A percentile compares a stretch with the other conserved stretches of the same genome.
phyloP scores from a whole-genome alignment of 2,329 filamentous ascomycete species.

The Talaromyces verruculosus region DNA sequence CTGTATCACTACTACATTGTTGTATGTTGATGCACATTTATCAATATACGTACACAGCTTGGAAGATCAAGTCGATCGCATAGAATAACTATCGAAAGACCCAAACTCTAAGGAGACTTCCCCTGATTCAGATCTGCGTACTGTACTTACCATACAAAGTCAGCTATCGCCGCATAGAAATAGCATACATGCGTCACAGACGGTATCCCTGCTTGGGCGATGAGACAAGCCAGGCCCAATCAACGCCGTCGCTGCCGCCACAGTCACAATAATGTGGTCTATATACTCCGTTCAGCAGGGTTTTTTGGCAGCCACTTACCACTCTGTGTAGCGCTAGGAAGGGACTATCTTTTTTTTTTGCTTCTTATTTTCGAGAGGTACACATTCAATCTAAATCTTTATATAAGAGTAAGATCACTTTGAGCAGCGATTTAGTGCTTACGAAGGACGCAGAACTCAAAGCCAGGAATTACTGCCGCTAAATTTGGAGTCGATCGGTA shows the following conservation, averaged over 20 bases:
- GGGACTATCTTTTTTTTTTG: neutral
- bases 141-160: neutral
- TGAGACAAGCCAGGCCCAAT: slow-evolving; percentile 1
- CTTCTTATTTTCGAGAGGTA: neutral
- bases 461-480: neutral
- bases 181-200: neutral
- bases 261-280: neutral
- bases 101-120: neutral
- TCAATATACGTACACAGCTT: neutral
- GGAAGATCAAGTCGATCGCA: neutral
- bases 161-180: neutral
- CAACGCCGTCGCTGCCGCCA: neutral
- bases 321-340: neutral
- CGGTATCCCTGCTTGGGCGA: neutral
- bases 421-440: neutral
- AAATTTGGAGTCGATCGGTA: neutral
- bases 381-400: neutral
- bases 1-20: neutral
- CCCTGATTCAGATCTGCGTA: slow-evolving; percentile 10
- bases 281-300: neutral
- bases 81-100: neutral
- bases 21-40: neutral
- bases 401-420: neutral
- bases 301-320: neutral
- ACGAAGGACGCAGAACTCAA: neutral